Base-by-base conservation (phyloP, 768 basidiomycete species). In the Termitomyces sp. region DNA sequence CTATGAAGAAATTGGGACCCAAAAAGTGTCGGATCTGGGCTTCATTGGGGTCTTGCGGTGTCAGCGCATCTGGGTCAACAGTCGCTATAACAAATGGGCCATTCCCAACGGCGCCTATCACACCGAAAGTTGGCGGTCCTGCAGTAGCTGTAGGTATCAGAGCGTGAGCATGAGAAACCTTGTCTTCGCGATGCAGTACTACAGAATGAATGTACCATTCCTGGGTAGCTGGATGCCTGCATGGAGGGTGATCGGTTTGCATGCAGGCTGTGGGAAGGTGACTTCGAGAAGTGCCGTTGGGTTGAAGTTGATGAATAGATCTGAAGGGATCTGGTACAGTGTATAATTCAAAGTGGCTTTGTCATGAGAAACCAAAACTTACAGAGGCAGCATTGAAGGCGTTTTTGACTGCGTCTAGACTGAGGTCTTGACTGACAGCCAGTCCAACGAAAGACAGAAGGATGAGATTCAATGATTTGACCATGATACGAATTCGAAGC, bases 51-150 rank as follows among this genome's bases (percentile, higher is more conserved):
- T 63, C 69, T 63, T 81, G 78, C 1, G 83, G 82, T 31, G 81
- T 81, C 6, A 81, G 81, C 6, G 78, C 81, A 62, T 84, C 83
- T 4, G 78, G 83, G 61, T 83, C 82, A 4, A 83, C 77, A 11
- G 74, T 65, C 0, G 77, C 77, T 11, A 84, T 65, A n/a, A 84
- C 79, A 65, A 80, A 84, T 0, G 81, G 81, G 0, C 80, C 81
- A 10, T 32, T 56, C 20, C 64, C 61, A 12, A 57, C 55, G 10
- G 66, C 54, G 11, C 72, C 74, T n/a, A 64, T 60, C 37, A 74
- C 65, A 57, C 60, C 62, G 68, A 76, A 79, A 1, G 65, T 65
- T 2, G 77, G 77, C 1, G 75, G 78, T 0, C 72, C 72, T 0
- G 68, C 76, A 20, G 79, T 79, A 10, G 69, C 79, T 80, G 59